Evolutionary conservation across 371 early-diverging fungal species (phyloP), one percentile per base, ranked within the genome.

Genomic region (Circinella umbellata): DNA sequence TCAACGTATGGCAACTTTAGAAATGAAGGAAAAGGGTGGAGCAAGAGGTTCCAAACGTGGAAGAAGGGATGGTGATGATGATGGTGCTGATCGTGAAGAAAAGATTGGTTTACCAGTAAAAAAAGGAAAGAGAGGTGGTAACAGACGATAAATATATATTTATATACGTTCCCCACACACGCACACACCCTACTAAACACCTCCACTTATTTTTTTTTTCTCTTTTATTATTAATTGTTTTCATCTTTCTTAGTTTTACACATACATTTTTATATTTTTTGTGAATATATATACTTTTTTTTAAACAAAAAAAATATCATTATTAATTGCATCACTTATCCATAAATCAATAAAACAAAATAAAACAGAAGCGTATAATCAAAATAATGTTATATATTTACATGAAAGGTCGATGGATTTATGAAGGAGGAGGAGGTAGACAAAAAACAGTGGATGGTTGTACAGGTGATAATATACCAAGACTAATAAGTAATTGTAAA

Each of bases 1-100:
- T 6, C 92, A 92, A 64, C 83, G 97, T 63, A 87, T 93, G 54
- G 98, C 97, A 11, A 86, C 82, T 11, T 69, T 87, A 61, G 92
- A 93, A 68, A 47, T 92, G 64, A 91, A 88, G 73, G 92, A 92
- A 65, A 78, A 84, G 51, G 86, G 85, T 48, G 80, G 84, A 6
- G 81, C 83, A 20, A 79, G 83, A 60, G 87, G 86, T 70, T 79
- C 88, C 27, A 81, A 85, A 63, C 86, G 88, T 10, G 83, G 80
- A 17, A 67, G 81, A 46, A 62, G 64, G 9, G 78, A 73, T 17
- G 87, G 85, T 18, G 92, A 92, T 63, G 83, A 69, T 15, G 81
- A 82, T 34, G 88, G 86, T 68, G 76, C 78, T 57, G 87, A 86
- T 49, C 80, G 83, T 54, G 80, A 83, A 53, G 85, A 76, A 53